Evolutionary conservation across 176 grass and related monocot species (phyloP).

Genomic region (Carex cristatella): DNA sequence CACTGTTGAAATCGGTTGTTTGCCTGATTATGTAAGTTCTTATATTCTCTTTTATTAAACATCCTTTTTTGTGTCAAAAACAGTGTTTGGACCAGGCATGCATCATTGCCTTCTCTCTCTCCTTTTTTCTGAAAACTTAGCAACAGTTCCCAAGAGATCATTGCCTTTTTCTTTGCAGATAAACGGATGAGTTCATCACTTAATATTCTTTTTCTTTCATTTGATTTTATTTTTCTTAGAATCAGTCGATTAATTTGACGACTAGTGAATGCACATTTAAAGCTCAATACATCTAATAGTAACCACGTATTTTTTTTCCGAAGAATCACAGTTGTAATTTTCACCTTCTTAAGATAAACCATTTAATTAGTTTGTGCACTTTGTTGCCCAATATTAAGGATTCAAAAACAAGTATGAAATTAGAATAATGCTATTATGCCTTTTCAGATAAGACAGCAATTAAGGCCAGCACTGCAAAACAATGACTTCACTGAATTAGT

Average conservation of each 20-base stretch:
- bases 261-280: too few species aligned
- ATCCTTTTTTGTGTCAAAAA: background rate
- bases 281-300: too few species aligned
- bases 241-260: background rate
- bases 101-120: background rate
- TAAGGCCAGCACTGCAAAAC: background rate
- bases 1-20: too few species aligned
- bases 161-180: background rate
- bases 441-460: background rate
- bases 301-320: background rate
- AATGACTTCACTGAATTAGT: background rate
- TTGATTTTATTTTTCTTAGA: background rate
- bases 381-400: background rate
- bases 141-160: background rate
- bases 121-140: too few species aligned
- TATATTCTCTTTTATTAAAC: background rate
- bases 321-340: background rate
- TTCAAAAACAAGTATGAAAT: background rate
- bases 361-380: background rate
- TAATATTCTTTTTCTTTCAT: background rate
- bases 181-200: background rate
- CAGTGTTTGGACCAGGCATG: background rate
- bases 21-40: background rate
- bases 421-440: background rate
- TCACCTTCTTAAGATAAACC: background rate